These are phyloP conservation scores for Kewa caespitosa DNA, from an alignment of 179 eudicot genomes.

Conservation along the genomic window DNA sequence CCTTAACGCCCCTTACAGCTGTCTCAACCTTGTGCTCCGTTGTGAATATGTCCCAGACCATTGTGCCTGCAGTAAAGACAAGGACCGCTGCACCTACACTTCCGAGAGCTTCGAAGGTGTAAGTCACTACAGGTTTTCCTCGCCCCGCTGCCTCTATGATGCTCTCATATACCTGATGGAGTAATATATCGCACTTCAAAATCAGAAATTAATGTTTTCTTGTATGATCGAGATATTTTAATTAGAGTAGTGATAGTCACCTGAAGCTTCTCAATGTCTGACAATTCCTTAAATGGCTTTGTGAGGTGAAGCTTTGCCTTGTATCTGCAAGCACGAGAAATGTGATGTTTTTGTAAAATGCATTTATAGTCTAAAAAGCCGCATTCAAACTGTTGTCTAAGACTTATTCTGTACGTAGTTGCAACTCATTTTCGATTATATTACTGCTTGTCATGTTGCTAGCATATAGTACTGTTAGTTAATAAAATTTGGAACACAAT, in stretches of 20 bases:
- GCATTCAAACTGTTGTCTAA: too few relatives aligned
- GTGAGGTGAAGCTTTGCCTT: not conserved
- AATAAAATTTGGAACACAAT: too few relatives aligned
- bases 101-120: not conserved
- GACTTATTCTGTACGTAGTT: too few relatives aligned
- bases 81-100: too few relatives aligned
- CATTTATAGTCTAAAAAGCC: too few relatives aligned
- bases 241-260: not conserved
- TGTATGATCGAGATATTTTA: not conserved
- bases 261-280: not conserved
- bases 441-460: too few relatives aligned
- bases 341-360: too few relatives aligned
- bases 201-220: not conserved
- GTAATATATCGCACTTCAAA: not conserved
- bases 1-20: not conserved
- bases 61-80: not conserved
- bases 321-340: not conserved
- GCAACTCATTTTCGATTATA: too few relatives aligned
- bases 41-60: constrained; percentile 19
- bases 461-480: too few relatives aligned
- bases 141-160: not conserved
- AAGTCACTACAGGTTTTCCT: not conserved
- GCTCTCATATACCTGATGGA: not conserved
- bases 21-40: constrained; percentile 13
- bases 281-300: not conserved